Evolutionary conservation across 345 rosid genomes (phyloP), one percentile per base, ranked within the genome.

Genomic region (Murraya paniculata): DNA sequence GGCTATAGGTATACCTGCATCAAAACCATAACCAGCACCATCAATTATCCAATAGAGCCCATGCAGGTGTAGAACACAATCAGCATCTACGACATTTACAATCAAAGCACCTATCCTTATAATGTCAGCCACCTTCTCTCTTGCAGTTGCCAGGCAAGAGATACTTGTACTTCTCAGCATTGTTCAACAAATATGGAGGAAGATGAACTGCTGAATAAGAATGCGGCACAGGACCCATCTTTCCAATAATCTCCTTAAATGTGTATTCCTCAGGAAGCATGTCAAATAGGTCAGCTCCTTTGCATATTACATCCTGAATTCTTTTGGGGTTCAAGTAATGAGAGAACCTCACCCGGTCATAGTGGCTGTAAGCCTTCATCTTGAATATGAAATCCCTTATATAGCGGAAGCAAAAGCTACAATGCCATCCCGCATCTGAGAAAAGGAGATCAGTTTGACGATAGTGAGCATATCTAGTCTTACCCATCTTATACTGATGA

Each of bases 321-420:
- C 99, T 84, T 69, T 87, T 78, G 5, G 92, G 94, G 57, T 90
- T 88, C 86, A 95, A 82, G 83, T 88, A 95, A 86, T 91, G 98
- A 82, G 92, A 71, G 82, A 95, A 95, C 74, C 98, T 87, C 70
- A 93, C 98, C 22, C 99, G 84, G 80, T 95, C 99, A 2, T 84
- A 82, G 83, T 95, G 99, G 78, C 98, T 95, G 74, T 95, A 95
- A 33, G 99, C 99, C 82, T 90, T 92, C 99, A 95, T 95, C 91
- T 95, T 95, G 87, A 95, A 95, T 50, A 91, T 64, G 72, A 95
- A 95, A 77, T 92, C 92, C 22, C 81, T 88, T 39, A 95, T 89
- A 80, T 68, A 80, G 58, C 98, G 91, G 82, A 95, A 95, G 79
- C 98, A 95, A 84, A 95, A 95, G 86, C 99, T 95, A 77, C 99